phyloP scores from a whole-genome alignment of 2,329 filamentous ascomycete genomes.

The Scytalidium sp. region DNA sequence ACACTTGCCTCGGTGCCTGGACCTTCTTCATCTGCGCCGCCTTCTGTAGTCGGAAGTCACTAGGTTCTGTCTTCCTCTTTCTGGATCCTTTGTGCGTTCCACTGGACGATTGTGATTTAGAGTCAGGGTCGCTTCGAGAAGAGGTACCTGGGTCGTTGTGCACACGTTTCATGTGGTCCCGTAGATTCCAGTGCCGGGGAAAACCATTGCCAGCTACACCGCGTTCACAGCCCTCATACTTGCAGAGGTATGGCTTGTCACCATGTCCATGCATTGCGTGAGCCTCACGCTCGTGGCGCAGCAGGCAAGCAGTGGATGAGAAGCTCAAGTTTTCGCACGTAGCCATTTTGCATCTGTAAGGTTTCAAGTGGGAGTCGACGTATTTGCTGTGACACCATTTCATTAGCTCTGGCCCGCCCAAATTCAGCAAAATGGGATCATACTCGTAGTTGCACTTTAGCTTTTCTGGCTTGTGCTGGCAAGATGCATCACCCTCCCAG shows the following conservation, averaged over 20 bases:
- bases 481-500: conserved; percentile 69
- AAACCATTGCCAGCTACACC: conserved; percentile 82
- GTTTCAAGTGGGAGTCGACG: conserved; percentile 93
- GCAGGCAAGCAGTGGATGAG: conserved; percentile 90
- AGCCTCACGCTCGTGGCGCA: conserved; percentile 92
- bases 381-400: conserved; percentile 68
- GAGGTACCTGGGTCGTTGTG: conserved; percentile 52
- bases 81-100: conserved; percentile 15
- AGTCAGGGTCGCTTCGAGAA: conserved; percentile 20
- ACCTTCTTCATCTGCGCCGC: conserved; percentile 8
- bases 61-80: conserved; percentile 26
- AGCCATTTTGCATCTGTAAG: conserved; percentile 87
- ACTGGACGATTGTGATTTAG: conserved; percentile 21
- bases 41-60: background rate
- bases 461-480: conserved; percentile 89
- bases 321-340: conserved; percentile 84
- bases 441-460: conserved; percentile 99
- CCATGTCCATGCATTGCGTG: conserved; percentile 95
- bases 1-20: conserved; percentile 18
- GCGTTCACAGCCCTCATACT: conserved; percentile 83
- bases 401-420: conserved; percentile 18
- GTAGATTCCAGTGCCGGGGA: conserved; percentile 90
- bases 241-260: conserved; percentile 87
- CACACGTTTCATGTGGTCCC: conserved; percentile 96
- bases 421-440: conserved; percentile 33